Base-by-base conservation (phyloP, 1,284 basidiomycete species). In the Heterobasidion occidentale region DNA sequence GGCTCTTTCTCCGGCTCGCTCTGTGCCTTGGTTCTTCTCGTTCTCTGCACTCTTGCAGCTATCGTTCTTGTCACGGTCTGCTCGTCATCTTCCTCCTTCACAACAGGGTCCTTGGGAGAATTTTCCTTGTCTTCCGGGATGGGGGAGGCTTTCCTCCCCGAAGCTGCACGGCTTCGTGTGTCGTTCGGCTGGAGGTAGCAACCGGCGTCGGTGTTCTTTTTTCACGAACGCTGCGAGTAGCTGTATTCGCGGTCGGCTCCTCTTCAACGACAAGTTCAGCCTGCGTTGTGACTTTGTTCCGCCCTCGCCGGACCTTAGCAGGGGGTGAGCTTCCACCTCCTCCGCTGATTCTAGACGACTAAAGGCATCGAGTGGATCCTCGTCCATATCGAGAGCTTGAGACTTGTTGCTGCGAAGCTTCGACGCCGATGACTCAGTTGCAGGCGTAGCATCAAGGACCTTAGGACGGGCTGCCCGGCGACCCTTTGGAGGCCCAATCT, bases 71-170 rank as follows among this genome's bases (percentile, higher is more conserved):
- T 49, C n/a, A 60, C 52, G 35, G 54, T 59, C 20, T 58, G 59
- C 33, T 67, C 66, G 11, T 65, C 66, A 12, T 66, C 67, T 35
- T 68, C 67, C 17, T 66, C 67, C 38, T 62, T 56, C 35, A 54
- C 58, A 9, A 51, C 56, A 20, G 56, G 52, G 4, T 54, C 52
- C 56, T 71, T 71, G 1, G 73, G 74, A 6, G 73, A 73, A 61
- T 76, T 76, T 65, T 75, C 74, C 59, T 75, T 76, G 54, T 71
- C 68, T 27, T 46, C 60, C 14, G 38, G 38, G n/a, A 42, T n/a
- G 38, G 38, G 38, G 11, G 38, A 12, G 7, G 56, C 58, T 5
- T 60, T 59, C 58, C 60, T 63, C 52, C 55, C 52, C 2, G 62
- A 54, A 7, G 58, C 52, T 8, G 59, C 56, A 11, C 63, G 53